These are phyloP conservation scores for Claviceps sp. DNA, from an alignment of 2,329 filamentous ascomycete genomes.

Conservation along the genomic window DNA sequence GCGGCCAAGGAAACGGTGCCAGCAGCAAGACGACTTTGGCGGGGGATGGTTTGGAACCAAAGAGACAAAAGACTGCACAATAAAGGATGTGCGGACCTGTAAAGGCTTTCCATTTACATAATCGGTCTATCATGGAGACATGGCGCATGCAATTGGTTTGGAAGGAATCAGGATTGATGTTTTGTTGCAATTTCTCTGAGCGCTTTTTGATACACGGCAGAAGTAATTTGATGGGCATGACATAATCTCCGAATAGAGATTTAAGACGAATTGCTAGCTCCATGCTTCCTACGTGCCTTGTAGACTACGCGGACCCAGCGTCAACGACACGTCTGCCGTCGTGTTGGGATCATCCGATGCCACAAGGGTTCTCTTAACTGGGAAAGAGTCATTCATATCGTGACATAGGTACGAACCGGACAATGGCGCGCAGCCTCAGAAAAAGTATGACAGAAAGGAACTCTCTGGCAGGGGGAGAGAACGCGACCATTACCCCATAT, in stretches of 20 bases:
- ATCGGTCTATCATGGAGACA: background rate
- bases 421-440: no score
- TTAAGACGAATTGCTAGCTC: background rate
- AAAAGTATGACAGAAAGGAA: no score
- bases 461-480: no score
- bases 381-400: no score
- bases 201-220: background rate
- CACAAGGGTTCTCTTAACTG: no score
- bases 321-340: no score
- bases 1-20: conserved; percentile 9
- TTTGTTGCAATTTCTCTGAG: background rate
- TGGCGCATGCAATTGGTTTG: conserved; percentile 14
- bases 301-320: background rate
- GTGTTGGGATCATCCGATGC: no score
- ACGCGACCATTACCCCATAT: no score
- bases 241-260: background rate
- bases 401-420: no score
- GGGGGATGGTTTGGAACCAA: conserved; percentile 28
- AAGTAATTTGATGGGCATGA: background rate
- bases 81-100: background rate
- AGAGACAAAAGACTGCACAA: conserved; percentile 33
- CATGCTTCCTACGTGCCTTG: background rate
- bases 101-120: background rate
- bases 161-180: background rate
- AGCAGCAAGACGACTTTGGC: conserved; percentile 1